These are phyloP conservation scores for Kwoniella shandongensis DNA, from an alignment of 768 basidiomycete species.

Conservation along the genomic window DNA sequence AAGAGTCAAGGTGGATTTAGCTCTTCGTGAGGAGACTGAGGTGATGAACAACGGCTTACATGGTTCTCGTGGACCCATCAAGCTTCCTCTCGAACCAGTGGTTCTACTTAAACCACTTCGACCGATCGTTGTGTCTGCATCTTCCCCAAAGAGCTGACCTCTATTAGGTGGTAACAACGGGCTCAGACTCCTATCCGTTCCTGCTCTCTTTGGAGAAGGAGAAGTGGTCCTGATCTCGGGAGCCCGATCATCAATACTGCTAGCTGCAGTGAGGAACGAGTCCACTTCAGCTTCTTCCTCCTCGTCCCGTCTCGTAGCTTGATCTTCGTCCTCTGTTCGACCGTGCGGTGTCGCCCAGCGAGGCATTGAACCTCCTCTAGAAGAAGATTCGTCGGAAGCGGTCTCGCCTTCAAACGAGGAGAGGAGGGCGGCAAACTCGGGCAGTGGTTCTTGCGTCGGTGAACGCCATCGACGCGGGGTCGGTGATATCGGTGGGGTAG, in stretches of 20 bases:
- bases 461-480: conserved; percentile 29
- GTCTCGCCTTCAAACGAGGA: conserved; percentile 20
- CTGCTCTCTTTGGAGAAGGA: conserved; percentile 34
- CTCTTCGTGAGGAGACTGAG: too few species aligned
- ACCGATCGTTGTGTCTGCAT: not conserved
- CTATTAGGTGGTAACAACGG: conserved; percentile 22
- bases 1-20: too few species aligned
- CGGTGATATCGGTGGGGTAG: conserved; percentile 39
- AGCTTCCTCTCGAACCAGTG: not conserved
- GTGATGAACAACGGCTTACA: not conserved
- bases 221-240: conserved; percentile 42
- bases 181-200: conserved; percentile 13
- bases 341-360: conserved; percentile 9
- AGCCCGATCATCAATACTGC: not conserved
- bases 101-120: not conserved
- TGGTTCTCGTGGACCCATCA: conserved; percentile 5
- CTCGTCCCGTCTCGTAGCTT: not conserved
- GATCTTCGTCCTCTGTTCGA: conserved; percentile 1
- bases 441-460: conserved; percentile 23
- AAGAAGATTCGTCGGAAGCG: not conserved
- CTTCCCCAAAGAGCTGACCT: conserved; percentile 19
- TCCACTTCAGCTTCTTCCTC: conserved; percentile 33
- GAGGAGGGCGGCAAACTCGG: conserved; percentile 32
- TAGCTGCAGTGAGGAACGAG: conserved; percentile 24
- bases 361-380: conserved; percentile 4